A percentile compares a stretch with the other conserved stretches of the same genome.
phyloP scores from a whole-genome alignment of 2,329 filamentous ascomycete species.

The Scortechinia acanthostroma region DNA sequence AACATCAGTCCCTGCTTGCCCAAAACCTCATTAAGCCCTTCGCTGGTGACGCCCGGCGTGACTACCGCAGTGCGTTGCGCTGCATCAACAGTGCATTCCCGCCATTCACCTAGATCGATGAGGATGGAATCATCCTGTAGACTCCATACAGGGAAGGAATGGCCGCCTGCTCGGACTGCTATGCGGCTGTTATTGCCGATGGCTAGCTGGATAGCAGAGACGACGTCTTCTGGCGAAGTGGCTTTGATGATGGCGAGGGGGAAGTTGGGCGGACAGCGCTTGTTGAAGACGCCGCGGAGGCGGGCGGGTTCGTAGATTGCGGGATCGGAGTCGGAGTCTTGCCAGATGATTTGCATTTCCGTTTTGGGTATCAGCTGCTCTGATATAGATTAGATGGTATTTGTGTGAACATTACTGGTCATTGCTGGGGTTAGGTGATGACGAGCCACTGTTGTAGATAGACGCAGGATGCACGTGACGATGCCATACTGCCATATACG shows the following conservation, averaged over 20 bases:
- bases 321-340: not conserved
- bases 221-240: slow-evolving; percentile 20
- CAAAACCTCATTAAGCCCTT: not conserved
- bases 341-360: too few species aligned
- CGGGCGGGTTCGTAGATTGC: not conserved
- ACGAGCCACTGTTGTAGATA: too few species aligned
- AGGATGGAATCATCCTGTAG: slow-evolving; percentile 35
- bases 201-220: slow-evolving; percentile 26
- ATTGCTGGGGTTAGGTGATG: too few species aligned
- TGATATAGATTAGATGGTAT: too few species aligned
- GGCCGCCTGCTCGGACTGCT: slow-evolving; percentile 37
- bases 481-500: too few species aligned
- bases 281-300: slow-evolving; percentile 31
- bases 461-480: too few species aligned
- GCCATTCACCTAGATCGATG: slow-evolving; percentile 28
- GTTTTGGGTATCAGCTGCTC: too few species aligned
- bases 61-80: not conserved
- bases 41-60: not conserved
- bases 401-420: too few species aligned
- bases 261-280: slow-evolving; percentile 24
- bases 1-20: not conserved
- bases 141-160: slow-evolving; percentile 39
- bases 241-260: slow-evolving; percentile 31
- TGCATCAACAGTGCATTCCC: slow-evolving; percentile 2
- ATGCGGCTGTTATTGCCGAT: slow-evolving; percentile 21